Evolutionary conservation across 129 eudicot genomes (phyloP), one percentile per base, ranked within the genome.

Genomic region (Lactuca saligna): DNA sequence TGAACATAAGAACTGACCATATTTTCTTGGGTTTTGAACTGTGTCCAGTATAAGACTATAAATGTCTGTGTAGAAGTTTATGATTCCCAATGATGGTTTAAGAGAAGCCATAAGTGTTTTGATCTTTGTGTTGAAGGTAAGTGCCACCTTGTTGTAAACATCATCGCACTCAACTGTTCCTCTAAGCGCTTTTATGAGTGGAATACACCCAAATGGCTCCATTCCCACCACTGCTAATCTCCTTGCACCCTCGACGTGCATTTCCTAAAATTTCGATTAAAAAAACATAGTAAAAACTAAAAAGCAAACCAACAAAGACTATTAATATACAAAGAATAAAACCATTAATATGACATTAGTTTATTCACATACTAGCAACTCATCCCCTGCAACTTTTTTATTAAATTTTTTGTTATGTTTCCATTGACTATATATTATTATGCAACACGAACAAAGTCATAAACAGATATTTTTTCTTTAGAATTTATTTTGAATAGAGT

Each of bases 131-230:
- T 75, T 86, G 71, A 74, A 86, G 6, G 82, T 66, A 57, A 71
- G 54, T 11, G 91, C 87, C 71, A 85, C 80, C 61, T 76, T 72
- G 85, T 85, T 85, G 61, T 62, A 65, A 15, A 17, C 72, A 14
- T 54, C 72, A 34, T 76, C 85, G 8, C 87, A 85, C 63, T 35
- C 71, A 51, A 33, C 31, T 4, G 67, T 46, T 35, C 65, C 81
- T 61, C 61, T 66, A 37, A 85, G 62, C 15, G 73, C 71, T 66
- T 72, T 78, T 4, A 83, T 44, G 0, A 83, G 74, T 29, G 93
- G 93, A 48, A 73, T 11, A 41, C 93, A 87, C 29, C 89, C 89
- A 13, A 87, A 72, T 13, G 87, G 83, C 17, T 80, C 78, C 51
- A 81, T 72, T 17, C 93, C 87, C 17, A 82, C 85, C 49, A 79